Evolutionary conservation across 352 stramenopile genomes (phyloP).

Genomic region (Elongisporangium prolatum): DNA sequence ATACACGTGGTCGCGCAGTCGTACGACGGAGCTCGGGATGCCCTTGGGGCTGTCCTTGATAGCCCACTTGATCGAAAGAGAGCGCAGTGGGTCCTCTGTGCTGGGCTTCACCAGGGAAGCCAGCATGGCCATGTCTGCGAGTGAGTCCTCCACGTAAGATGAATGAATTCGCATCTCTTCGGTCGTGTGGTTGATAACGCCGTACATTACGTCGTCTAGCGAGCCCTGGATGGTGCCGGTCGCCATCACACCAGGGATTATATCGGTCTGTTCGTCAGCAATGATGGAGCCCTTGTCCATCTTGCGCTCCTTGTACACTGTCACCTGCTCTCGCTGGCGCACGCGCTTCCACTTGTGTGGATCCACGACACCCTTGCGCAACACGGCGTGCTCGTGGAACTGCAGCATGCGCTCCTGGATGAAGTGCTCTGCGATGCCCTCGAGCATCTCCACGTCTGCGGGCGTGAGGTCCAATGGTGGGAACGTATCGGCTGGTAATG

Average conservation of each 20-base stretch:
- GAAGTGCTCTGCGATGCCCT: conserved; percentile 23
- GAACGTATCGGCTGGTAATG: conserved; percentile 29
- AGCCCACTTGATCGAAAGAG: conserved; percentile 39
- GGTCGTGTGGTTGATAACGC: conserved; percentile 26
- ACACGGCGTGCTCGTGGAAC: conserved; percentile 22
- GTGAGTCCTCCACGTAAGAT: conserved; percentile 40
- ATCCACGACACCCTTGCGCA: conserved; percentile 23
- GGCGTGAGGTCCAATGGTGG: conserved; percentile 26
- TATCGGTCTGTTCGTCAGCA: background rate
- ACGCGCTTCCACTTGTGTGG: conserved; percentile 39
- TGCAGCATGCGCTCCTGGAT: conserved; percentile 25
- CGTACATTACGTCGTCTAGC: conserved; percentile 47
- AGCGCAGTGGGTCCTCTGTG: conserved; percentile 31
- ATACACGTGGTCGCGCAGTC: conserved; percentile 39
- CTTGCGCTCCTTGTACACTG: conserved; percentile 35
- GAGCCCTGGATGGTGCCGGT: conserved; percentile 30
- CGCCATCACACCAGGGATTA: conserved; percentile 10
- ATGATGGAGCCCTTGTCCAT: background rate
- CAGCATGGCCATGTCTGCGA: conserved; percentile 30
- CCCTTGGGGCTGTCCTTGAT: conserved; percentile 1
- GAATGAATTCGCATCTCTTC: conserved; percentile 28
- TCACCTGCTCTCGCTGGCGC: conserved; percentile 42
- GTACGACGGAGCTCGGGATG: conserved; percentile 8
- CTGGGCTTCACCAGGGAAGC: conserved; percentile 20
- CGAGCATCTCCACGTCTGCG: conserved; percentile 17